These are phyloP conservation scores for Neofusicoccum parvum DNA, from an alignment of 2,329 filamentous ascomycete genomes.

Conservation along the genomic window DNA sequence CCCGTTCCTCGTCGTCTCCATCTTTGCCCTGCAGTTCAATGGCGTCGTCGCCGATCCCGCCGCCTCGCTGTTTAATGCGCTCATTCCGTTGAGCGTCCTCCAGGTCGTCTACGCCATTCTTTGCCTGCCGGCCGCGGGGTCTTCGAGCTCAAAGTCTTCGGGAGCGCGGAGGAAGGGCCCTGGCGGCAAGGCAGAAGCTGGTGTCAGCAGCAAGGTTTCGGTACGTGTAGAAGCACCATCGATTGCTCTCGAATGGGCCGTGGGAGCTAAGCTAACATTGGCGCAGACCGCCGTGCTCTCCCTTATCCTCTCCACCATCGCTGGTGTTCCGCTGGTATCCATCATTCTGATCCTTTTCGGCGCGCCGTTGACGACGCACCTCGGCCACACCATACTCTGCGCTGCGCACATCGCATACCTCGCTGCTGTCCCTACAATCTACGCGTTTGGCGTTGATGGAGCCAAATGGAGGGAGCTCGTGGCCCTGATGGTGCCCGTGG, in stretches of 20 bases:
- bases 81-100: constrained; percentile 64
- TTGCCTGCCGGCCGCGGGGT: constrained; percentile 57
- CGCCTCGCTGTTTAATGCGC: constrained; percentile 60
- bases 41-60: constrained; percentile 71
- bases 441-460: constrained; percentile 77
- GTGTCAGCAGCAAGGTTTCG: constrained; percentile 37
- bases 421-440: constrained; percentile 77
- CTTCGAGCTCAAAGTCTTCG: constrained; percentile 52
- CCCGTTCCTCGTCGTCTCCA: constrained; percentile 65
- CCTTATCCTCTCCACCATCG: constrained; percentile 59
- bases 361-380: constrained; percentile 82
- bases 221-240: constrained; percentile 35
- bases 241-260: not conserved
- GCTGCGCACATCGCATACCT: constrained; percentile 82
- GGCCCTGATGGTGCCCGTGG: constrained; percentile 70
- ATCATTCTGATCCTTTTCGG: constrained; percentile 81
- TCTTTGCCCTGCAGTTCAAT: constrained; percentile 66
- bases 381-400: constrained; percentile 75
- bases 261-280: not conserved
- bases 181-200: constrained; percentile 37
- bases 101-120: constrained; percentile 64
- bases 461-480: constrained; percentile 71
- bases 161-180: constrained; percentile 59
- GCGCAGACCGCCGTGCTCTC: constrained; percentile 70
- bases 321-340: constrained; percentile 60